Evolutionary conservation across 139 green algal genomes (phyloP), one percentile per base, ranked within the genome.

Genomic region (Choricystis sp.): DNA sequence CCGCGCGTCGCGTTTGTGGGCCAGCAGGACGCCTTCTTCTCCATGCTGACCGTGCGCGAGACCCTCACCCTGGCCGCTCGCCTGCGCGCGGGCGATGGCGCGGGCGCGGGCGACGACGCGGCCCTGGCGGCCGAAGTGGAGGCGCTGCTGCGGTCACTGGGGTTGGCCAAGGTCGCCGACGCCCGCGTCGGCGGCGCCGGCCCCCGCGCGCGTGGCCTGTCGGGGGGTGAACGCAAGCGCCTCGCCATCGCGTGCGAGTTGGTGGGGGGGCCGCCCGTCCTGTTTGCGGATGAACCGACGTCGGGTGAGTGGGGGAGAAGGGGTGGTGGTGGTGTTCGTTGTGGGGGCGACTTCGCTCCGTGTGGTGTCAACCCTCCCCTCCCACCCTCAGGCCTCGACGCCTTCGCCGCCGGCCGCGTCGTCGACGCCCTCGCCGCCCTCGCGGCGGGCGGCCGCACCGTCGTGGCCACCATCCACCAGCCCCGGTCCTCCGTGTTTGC

Each of bases 11-110:
- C 79, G 2, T 96, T 92, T 69, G 87, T 97, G 19, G 77, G 87
- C 63, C 91, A 97, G 69, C 85, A 94, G n/a, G 86, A 95, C 66
- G 68, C 89, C 23, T 97, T 97, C 73, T 97, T 88, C 77, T 84
- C 73, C 19, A 80, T 87, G 77, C 70, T 92, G 16, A 94, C 71
- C 2, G 68, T 75, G 22, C 72, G 71, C 65, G 76, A 84, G 72
- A 97, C 89, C 3, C 75, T 97, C 31, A 77, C 56, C 49, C 85
- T 92, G 80, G 79, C 84, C 1, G 80, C 80, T 0, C 61, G 80
- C 56, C 75, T 96, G 68, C 81, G 83, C 25, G 9, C 40, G 40
- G 9, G 9, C 40, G 40, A 52, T 16, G 40, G 40, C 40, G 40
- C 9, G 9, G 16, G 40, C 40, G 40, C 40, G 40, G 40, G 40